phyloP scores from a whole-genome alignment of 2,329 filamentous ascomycete genomes.

The Boeremia lycopersici region DNA sequence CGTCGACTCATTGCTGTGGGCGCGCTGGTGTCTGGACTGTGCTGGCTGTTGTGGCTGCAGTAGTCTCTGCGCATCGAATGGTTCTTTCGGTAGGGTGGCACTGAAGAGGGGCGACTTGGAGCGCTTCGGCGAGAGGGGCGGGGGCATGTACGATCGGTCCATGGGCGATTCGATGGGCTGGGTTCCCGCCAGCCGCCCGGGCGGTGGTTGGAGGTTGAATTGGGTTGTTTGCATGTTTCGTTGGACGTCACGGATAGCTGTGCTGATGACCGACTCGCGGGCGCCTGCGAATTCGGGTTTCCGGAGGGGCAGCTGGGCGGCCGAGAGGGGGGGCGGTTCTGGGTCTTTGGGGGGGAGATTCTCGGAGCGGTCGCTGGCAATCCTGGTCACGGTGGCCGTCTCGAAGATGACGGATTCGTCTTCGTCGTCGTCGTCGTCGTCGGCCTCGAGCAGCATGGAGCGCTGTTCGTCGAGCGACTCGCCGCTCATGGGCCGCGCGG shows the following conservation, averaged over 20 bases:
- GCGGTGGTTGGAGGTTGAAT: slow-evolving; percentile 45
- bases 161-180: slow-evolving; percentile 54
- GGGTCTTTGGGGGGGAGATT: slow-evolving; percentile 27
- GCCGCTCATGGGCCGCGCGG: slow-evolving; percentile 69
- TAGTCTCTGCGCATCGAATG: slow-evolving; percentile 24
- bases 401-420: slow-evolving; percentile 55
- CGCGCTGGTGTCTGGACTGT: slow-evolving; percentile 49
- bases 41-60: slow-evolving; percentile 31
- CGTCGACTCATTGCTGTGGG: slow-evolving; percentile 77
- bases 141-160: slow-evolving; percentile 69
- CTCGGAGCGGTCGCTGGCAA: slow-evolving; percentile 53
- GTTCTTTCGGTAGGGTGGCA: slow-evolving; percentile 25
- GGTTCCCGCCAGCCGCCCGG: slow-evolving; percentile 33
- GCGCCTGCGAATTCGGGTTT: slow-evolving; percentile 30
- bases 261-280: slow-evolving; percentile 49
- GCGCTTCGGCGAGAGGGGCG: slow-evolving; percentile 71
- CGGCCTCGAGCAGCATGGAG: slow-evolving; percentile 42
- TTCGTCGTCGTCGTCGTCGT: slow-evolving; percentile 44
- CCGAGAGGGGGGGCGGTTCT: slow-evolving; percentile 25
- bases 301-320: slow-evolving; percentile 42
- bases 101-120: slow-evolving; percentile 53
- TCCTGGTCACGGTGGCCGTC: slow-evolving; percentile 60
- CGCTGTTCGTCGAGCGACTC: slow-evolving; percentile 54
- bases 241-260: slow-evolving; percentile 51
- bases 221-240: slow-evolving; percentile 37